These are phyloP conservation scores for Cryptosporidium bovis DNA, from an alignment of 169 alveolate species.

Conservation along the genomic window DNA sequence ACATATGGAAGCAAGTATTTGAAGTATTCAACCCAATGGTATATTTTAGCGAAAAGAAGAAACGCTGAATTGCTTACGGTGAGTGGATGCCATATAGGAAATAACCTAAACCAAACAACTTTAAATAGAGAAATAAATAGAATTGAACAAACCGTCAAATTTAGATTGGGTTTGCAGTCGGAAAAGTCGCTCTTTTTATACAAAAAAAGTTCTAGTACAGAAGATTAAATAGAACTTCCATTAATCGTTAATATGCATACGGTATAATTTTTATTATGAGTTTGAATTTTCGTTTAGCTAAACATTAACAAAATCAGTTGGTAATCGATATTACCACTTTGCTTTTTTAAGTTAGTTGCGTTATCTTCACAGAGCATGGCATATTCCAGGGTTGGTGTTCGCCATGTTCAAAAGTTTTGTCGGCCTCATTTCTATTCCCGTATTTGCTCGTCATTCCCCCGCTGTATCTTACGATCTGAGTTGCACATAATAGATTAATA, in stretches of 20 bases:
- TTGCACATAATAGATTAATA: background rate
- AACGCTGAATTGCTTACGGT: constrained; percentile 30
- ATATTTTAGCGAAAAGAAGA: constrained; percentile 42
- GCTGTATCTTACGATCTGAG: constrained; percentile 23
- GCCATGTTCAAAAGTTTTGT: no score
- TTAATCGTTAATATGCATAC: no score
- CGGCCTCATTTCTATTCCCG: no score
- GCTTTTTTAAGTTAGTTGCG: constrained; percentile 1
- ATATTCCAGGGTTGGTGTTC: constrained; percentile 54
- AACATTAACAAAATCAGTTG: background rate
- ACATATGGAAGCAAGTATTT: background rate
- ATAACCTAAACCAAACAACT: background rate
- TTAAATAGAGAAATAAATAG: constrained; percentile 32
- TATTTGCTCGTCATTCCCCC: background rate
- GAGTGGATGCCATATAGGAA: background rate
- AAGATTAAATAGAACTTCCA: no score
- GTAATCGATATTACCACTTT: background rate
- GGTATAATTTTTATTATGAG: no score
- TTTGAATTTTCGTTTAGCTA: background rate
- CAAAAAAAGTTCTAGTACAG: background rate
- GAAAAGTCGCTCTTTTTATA: constrained; percentile 37
- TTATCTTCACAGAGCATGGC: constrained; percentile 55
- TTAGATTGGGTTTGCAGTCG: constrained; percentile 40
- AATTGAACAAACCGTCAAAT: constrained; percentile 36
- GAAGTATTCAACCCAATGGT: constrained; percentile 57